Base-by-base conservation (phyloP, 176 grass and related monocot genomes). In the Themeda triandra region DNA sequence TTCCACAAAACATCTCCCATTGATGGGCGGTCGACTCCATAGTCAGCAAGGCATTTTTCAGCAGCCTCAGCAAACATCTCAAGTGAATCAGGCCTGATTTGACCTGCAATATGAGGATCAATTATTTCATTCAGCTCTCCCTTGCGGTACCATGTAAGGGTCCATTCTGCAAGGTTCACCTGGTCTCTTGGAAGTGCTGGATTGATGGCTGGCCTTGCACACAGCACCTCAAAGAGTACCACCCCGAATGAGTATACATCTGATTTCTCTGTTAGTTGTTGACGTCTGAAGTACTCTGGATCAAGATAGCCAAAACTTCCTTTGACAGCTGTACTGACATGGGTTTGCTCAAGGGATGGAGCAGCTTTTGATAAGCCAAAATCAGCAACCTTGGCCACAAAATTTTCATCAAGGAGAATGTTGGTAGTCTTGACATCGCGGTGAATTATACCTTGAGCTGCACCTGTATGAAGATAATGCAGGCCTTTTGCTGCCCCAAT, bases 1-100 rank as follows among this genome's bases (percentile, higher is more conserved):
- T 98, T 98, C 95, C 95, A 98, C 21, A 98, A 68, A 73, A 98
- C 92, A 4, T 98, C 95, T 36, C 95, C 95, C 95, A 98, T 98
- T 68, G 95, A 83, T 25, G 95, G 95, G 27, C 95, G 86, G 41
- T 98, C 89, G 0, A 95, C 91, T 72, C 95, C 95, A 66, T 98
- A 94, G 10, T 98, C 95, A 80, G 95, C 95, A 56, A 98, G 87
- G 70, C 92, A 98, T 93, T 98, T 95, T 75, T 98, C 95, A 59
- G 95, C 92, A 25, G 92, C 92, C 76, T 95, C 92, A 32, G 87
- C 92, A 84, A 91, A 98, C 87, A 93, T 95, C 56, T 88, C 84
- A 42, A 98, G 88, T 68, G 95, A 91, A 31, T 77, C 90, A 64
- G 86, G 41, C 72, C 79, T 87, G 82, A 98, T 90, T 69, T 92